Percentiles rank a stretch among this genome's conserved stretches.
Evolutionary conservation across 768 basidiomycete genomes (phyloP).

Genomic region (Russula virescens): DNA sequence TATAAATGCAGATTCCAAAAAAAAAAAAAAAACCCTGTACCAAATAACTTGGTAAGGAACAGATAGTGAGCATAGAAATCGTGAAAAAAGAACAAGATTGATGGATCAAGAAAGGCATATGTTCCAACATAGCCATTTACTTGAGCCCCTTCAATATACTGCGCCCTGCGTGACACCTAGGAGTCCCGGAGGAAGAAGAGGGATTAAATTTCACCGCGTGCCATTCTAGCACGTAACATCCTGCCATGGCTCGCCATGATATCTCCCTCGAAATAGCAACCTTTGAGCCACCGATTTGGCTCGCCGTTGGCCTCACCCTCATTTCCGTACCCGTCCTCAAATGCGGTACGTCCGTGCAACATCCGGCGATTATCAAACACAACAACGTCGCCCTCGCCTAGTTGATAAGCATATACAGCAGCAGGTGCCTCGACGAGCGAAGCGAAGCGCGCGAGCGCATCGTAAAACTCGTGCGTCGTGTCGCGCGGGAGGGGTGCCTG

Average conservation of each 20-base stretch:
- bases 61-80: too few relatives aligned
- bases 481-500: slow-evolving; percentile 67
- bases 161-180: too few relatives aligned
- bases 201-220: slow-evolving; percentile 9
- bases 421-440: slow-evolving; percentile 46
- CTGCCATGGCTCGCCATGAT: slow-evolving; percentile 55
- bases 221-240: slow-evolving; percentile 34
- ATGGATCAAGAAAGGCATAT: too few relatives aligned
- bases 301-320: slow-evolving; percentile 33
- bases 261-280: slow-evolving; percentile 73
- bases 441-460: slow-evolving; percentile 58
- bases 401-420: slow-evolving; percentile 54
- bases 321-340: slow-evolving; percentile 26
- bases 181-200: too few relatives aligned
- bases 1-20: too few relatives aligned
- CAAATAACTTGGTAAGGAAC: too few relatives aligned
- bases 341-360: slow-evolving; percentile 75
- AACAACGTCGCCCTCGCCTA: slow-evolving; percentile 80
- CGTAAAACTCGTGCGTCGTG: slow-evolving; percentile 53
- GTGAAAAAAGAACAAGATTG: too few relatives aligned
- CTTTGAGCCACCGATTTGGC: slow-evolving; percentile 83
- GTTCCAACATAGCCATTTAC: too few relatives aligned
- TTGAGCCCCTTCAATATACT: too few relatives aligned
- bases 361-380: slow-evolving; percentile 91
- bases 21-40: too few relatives aligned